A percentile compares a stretch with the other conserved stretches of the same genome.
Evolutionary conservation across 1,284 basidiomycete genomes (phyloP).

Genomic region (Moniliophthora roreri): DNA sequence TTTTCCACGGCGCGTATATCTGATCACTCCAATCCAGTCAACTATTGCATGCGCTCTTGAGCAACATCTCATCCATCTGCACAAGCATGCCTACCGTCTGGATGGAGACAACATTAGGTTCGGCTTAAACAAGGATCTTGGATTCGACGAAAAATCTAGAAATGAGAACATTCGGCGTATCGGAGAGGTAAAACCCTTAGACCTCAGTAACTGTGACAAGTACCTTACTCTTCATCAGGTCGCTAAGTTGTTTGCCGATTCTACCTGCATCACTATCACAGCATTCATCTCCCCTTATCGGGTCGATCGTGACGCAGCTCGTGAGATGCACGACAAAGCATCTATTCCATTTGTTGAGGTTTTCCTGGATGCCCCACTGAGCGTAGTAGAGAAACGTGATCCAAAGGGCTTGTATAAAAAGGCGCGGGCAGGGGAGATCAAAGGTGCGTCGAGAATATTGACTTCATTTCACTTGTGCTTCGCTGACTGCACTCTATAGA

Average conservation of each 20-base stretch:
- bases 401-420: constrained; percentile 99
- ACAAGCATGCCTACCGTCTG: constrained; percentile 87
- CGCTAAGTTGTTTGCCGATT: constrained; percentile 91
- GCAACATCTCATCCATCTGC: constrained; percentile 88
- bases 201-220: not conserved
- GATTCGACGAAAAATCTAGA: constrained; percentile 93
- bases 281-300: constrained; percentile 99
- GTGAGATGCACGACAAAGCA: constrained; percentile 78
- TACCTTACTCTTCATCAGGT: constrained; percentile 52
- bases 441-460: constrained; percentile 54
- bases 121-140: constrained; percentile 97
- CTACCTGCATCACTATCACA: constrained; percentile 84
- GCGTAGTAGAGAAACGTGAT: constrained; percentile 89
- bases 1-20: not conserved
- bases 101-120: constrained; percentile 98
- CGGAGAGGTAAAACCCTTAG: constrained; percentile 70
- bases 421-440: constrained; percentile 94
- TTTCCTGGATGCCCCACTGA: constrained; percentile 90
- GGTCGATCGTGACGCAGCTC: constrained; percentile 83
- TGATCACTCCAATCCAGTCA: constrained; percentile 55
- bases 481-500: constrained; percentile 48
- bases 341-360: constrained; percentile 90
- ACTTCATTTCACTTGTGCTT: not conserved
- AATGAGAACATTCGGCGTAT: constrained; percentile 98
- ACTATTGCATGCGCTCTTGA: constrained; percentile 98